A percentile compares a stretch with the other conserved stretches of the same genome.
Conservation (phyloP, 176 grass and related monocot genomes). For the Eremochloa ophiuroides region DNA sequence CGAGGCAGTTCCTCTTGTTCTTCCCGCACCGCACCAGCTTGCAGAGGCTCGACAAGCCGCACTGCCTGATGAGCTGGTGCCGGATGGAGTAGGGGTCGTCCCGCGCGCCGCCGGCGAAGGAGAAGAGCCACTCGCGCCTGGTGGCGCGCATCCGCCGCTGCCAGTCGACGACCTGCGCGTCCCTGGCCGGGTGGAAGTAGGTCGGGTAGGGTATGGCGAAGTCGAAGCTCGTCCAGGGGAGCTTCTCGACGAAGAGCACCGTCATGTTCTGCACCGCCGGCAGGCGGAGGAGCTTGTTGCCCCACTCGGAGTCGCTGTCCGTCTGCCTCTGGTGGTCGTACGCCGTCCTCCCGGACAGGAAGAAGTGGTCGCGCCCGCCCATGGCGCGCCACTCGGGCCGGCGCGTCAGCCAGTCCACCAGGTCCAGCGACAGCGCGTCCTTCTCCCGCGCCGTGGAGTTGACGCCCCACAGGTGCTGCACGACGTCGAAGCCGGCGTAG, state of each 20-base stretch:
- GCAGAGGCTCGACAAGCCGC: conserved; percentile 35
- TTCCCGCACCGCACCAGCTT: conserved; percentile 59
- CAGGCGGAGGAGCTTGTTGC: conserved; percentile 61
- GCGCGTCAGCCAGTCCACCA: conserved; percentile 49
- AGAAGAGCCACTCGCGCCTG: conserved; percentile 47
- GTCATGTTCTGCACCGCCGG: conserved; percentile 80
- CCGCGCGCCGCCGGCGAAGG: conserved; percentile 66
- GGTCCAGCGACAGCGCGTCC: conserved; percentile 42
- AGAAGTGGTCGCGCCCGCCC: conserved; percentile 61
- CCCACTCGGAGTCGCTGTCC: conserved; percentile 58
- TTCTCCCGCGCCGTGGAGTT: conserved; percentile 35
- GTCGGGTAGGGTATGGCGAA: conserved; percentile 74
- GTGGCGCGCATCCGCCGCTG: conserved; percentile 49
- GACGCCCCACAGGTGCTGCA: conserved; percentile 58
- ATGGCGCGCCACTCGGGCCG: conserved; percentile 57
- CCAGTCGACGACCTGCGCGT: conserved; percentile 52
- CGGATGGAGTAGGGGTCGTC: conserved; percentile 54
- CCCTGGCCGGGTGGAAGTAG: conserved; percentile 71
- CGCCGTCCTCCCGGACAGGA: conserved; percentile 53
- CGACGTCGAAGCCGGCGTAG: conserved; percentile 75
- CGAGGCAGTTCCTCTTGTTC: conserved; percentile 30
- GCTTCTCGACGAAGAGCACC: conserved; percentile 70
- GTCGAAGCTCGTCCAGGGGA: conserved; percentile 42
- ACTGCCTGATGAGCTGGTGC: conserved; percentile 62
- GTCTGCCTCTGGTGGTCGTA: conserved; percentile 53